Percentiles rank a stretch among this genome's conserved stretches.
These are phyloP conservation scores for Fraxinus sp. DNA, from an alignment of 305 asterid species.

Conservation along the genomic window DNA sequence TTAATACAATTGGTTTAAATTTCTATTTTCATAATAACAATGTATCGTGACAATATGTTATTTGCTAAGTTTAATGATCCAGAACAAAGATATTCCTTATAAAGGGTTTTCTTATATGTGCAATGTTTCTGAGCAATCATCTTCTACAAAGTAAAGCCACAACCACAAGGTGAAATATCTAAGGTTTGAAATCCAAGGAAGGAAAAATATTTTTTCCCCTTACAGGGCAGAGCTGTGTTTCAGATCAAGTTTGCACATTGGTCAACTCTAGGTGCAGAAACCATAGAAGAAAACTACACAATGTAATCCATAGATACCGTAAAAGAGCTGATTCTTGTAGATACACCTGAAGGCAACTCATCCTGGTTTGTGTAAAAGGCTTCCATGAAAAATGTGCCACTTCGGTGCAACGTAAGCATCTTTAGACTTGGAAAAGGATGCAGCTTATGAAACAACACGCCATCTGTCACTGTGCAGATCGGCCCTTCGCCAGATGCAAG, in stretches of 20 bases:
- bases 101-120: background rate
- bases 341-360: constrained; percentile 72
- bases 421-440: constrained; percentile 69
- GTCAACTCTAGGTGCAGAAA: background rate
- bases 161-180: background rate
- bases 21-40: background rate
- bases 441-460: constrained; percentile 65
- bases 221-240: background rate
- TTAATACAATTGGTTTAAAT: background rate
- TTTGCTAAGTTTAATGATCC: background rate
- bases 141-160: background rate
- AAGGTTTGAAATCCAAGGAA: background rate
- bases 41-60: background rate
- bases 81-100: background rate
- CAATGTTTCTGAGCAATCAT: background rate
- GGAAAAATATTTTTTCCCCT: background rate
- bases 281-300: background rate
- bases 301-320: constrained; percentile 40
- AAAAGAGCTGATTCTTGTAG: constrained; percentile 61
- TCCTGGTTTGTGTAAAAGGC: constrained; percentile 61
- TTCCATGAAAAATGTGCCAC: constrained; percentile 62
- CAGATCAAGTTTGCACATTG: background rate
- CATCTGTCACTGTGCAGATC: constrained; percentile 46
- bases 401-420: constrained; percentile 63
- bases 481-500: constrained; percentile 63